Base-by-base conservation (phyloP, 306 rosid genomes). In the Vicia sativa region DNA sequence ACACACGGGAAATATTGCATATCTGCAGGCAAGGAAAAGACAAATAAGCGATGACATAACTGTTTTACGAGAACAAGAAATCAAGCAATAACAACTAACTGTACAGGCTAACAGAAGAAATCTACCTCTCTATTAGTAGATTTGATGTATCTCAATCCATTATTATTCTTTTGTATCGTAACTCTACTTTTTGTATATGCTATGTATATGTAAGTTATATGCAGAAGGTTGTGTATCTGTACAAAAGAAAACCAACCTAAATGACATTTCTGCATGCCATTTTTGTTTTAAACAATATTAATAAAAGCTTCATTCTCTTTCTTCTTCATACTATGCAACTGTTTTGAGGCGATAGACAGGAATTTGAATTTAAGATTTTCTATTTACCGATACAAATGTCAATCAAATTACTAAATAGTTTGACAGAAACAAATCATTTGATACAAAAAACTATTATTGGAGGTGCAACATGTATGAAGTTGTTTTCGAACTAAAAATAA, bases 1-100 rank as follows among this genome's bases (percentile, higher is more conserved):
- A 83, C 75, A 58, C 13, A 15, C 34, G 42, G 57, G 13, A 66
- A 52, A 70, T n/a, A 26, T 26, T 55, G 39, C 67, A 43, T 60
- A 6, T 62, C 7, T 62, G 50, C 76, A 90, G 96, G 96, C 60
- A 85, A 90, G 77, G 89, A 87, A 79, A 87, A 85, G 82, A 79
- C 71, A 41, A 84, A 61, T 84, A 87, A 81, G 81, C 78, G 81
- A 50, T 90, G 85, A 85, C 48, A 55, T 57, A 23, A 21, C 23
- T 44, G 37, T 55, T 70, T 58, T 53, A 8, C n/a, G 14, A 52
- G 64, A 60, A 70, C 39, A 37, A 81, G 50, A 69, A 77, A 65
- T 25, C 50, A 73, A 44, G 56, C 58, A 74, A 78, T 74, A 49
- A 74, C 62, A 55, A 26, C 39, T 55, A 28, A 70, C 61, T 79